Evolutionary conservation across 257 asterid species (phyloP), one percentile per base, ranked within the genome.

Genomic region (Plectranthus barbatus): DNA sequence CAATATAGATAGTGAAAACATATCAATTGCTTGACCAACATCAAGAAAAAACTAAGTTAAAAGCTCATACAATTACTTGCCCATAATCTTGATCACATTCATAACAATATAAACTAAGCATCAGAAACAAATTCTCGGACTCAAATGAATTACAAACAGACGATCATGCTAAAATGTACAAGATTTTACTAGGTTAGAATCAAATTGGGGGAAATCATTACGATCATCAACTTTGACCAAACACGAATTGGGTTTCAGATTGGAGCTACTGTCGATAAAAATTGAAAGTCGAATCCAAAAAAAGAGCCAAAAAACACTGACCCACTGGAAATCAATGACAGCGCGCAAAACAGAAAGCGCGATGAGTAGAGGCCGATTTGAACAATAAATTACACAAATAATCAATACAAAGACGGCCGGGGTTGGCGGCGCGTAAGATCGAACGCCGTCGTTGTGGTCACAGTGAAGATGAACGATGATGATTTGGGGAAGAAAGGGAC

Each of bases 171-270:
- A 58, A 53, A 13, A 34, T 44, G 37, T 5, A 14, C 4, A 41
- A 60, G 60, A 58, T 57, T 44, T 29, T n/a, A 6, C 48, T 69
- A 65, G 74, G 77, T 62, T 66, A 74, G 45, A 33, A 65, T 57
- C 67, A 49, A 62, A 69, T 75, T 61, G 69, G 81, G 80, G 75
- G 47, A 80, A 71, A 63, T 21, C 72, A 60, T 36, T 71, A 24
- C 0, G 58, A 26, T 39, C 48, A 58, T 54, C 67, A 56, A 40
- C 21, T 44, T n/a, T 10, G 48, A 68, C 23, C 24, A 64, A 56
- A 33, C 40, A 14, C 71, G 20, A 37, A 15, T 20, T 39, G 51
- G 55, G 55, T 71, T 42, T 39, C 44, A 54, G 46, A 71, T 50
- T 73, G 62, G 59, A 29, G 13, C 18, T 29, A 63, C 47, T 6